Evolutionary conservation across 208 protist genomes (phyloP), one percentile per base, ranked within the genome.

Genomic region (Vickermania ingenoplastis): DNA sequence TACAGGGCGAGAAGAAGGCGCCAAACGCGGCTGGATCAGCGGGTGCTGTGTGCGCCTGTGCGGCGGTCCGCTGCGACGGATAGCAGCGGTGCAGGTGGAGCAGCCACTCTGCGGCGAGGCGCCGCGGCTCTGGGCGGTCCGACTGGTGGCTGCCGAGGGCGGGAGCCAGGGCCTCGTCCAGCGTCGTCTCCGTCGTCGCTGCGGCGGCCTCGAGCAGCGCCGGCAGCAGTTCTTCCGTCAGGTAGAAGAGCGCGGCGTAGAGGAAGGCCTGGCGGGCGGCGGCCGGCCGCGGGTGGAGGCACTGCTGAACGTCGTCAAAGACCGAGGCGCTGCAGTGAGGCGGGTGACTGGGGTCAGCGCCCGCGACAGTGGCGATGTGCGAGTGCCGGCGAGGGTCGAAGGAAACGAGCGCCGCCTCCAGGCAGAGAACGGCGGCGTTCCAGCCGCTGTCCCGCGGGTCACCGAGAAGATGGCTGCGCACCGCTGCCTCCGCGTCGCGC

Each of bases 401-500:
- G 3, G 63, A 64, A 21, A 69, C 55, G 31, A 94, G 59, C 60
- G 74, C 69, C 23, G 74, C 73, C 63, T 88, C 83, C 49, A 94
- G 31, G 13, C 74, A 70, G 7, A 94, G 30, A 7, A 94, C 81
- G 1, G 80, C 79, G 11, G 75, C 53, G 58, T 85, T 94, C 86
- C 86, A 94, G 11, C 36, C 36, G 17, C 36, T 45, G 36, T 45
- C 36, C 17, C 36, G 7, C 45, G 71, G 67, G 61, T 94, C 86
- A 49, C 91, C 83, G 0, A 81, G 81, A 58, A 85, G 86, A 36
- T 60, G 36, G 59, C 89, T 77, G 7, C 36, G 36, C 50, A 70
- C 67, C 21, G 24, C 71, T 17, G 24, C 60, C 50, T 53, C 28
- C 31, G 2, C 1, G 27, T 14, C n/a, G 17, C 11, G 17, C 36